Base-by-base conservation (phyloP, 2,329 filamentous ascomycete species). In the Tolypocladium inflatum region DNA sequence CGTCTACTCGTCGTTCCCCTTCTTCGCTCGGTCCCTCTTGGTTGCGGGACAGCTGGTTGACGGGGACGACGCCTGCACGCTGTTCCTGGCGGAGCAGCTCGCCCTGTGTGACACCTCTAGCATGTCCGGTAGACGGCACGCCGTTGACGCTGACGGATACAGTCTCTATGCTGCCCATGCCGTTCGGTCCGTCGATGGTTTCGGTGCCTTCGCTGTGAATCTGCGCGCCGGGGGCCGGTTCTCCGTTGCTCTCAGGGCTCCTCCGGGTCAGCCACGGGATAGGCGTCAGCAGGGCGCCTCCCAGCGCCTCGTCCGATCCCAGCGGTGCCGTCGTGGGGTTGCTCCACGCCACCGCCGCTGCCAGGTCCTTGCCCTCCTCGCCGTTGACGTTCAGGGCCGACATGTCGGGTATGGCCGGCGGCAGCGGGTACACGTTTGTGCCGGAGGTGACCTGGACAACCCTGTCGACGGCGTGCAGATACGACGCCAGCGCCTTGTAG, bases 371-470 rank as follows among this genome's bases (percentile, higher is more conserved):
- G 13, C 62, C 74, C 43, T 81, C 77, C n/a, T 78, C 76, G 33
- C 88, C 89, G 67, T 94, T 92, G 56, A 78, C 68, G 17, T 75
- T 74, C 64, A 84, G 78, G 55, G 79, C 76, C 33, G 83, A 81
- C 62, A 81, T 75, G 63, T 85, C 82, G 2, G 81, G 78, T 9
- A 86, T 74, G 17, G 84, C 82, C 0, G 85, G 82, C 1, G 90
- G 90, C 1, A 97, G 82, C 0, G 94, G 94, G 68, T 96, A 99
- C 58, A 86, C 79, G 62, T 89, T 86, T 23, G 86, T 84, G 33
- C 86, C 83, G 42, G 90, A 96, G 13, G 91, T 95, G 58, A 99
- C 94, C 58, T 89, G 91, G 30, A 97, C 85, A 26, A 96, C 88
- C 58, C 94, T 87, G 70, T 97, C 91, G 54, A 97, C 82, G 3